Conservation (phyloP, 495 filamentous ascomycete genomes). For the Penicillium goetzii region DNA sequence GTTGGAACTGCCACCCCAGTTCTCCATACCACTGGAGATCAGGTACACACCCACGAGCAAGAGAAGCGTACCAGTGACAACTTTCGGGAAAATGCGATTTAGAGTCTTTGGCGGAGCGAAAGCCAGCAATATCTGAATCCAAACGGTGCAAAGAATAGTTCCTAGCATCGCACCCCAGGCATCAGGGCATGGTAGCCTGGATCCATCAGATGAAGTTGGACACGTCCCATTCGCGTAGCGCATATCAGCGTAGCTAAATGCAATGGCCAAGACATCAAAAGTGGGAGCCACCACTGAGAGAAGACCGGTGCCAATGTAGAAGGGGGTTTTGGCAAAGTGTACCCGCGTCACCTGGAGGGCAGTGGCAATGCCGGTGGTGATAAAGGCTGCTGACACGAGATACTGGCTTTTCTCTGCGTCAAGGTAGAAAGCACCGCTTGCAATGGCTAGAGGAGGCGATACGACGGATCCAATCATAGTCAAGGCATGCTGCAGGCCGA, state of each 20-base stretch:
- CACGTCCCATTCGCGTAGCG: slow-evolving; percentile 81
- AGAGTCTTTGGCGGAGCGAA: slow-evolving; percentile 58
- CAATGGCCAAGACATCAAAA: slow-evolving; percentile 80
- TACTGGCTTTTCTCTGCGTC: slow-evolving; percentile 63
- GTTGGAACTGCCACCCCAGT: slow-evolving; percentile 74
- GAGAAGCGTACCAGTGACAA: slow-evolving; percentile 79
- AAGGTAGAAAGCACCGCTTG: slow-evolving; percentile 69
- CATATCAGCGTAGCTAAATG: slow-evolving; percentile 70
- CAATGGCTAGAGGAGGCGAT: slow-evolving; percentile 77
- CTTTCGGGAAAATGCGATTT: slow-evolving; percentile 76
- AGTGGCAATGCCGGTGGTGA: slow-evolving; percentile 78
- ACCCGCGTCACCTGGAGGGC: slow-evolving; percentile 82
- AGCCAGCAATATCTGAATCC: slow-evolving; percentile 40
- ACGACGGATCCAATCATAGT: slow-evolving; percentile 62
- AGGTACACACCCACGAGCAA: slow-evolving; percentile 71
- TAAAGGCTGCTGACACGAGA: slow-evolving; percentile 81
- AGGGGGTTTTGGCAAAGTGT: slow-evolving; percentile 73
- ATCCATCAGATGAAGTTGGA: slow-evolving; percentile 61
- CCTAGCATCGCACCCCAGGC: slow-evolving; percentile 85
- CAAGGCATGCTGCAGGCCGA: slow-evolving; percentile 67
- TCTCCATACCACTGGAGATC: slow-evolving; percentile 73
- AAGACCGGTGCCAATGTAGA: slow-evolving; percentile 80
- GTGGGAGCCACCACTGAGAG: slow-evolving; percentile 83
- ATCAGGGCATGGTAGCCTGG: slow-evolving; percentile 71
- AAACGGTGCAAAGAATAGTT: slow-evolving; percentile 61